Evolutionary conservation across 2,329 filamentous ascomycete genomes (phyloP), one percentile per base, ranked within the genome.

Genomic region (Epichloe typhina): DNA sequence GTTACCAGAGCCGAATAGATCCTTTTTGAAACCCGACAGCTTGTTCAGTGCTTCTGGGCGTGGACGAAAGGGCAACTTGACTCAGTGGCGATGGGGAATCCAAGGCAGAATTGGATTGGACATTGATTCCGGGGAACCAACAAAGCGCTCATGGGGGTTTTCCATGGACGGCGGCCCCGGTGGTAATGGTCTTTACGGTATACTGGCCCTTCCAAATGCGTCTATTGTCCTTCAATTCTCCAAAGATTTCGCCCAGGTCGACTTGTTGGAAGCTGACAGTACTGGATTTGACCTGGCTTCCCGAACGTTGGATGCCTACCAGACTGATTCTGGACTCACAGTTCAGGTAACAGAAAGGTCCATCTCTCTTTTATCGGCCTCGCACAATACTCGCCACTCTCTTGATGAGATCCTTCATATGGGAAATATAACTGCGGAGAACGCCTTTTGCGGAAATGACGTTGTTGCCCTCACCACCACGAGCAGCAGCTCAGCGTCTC

Each of bases 1-100:
- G 13, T 31, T n/a, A 11, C 35, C 39, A 41, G 46, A 51, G 13
- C n/a, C 50, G 49, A 58, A 31, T 31, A 55, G 21, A 70, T 70
- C n/a, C 3, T 44, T 23, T 42, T 35, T 5, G 35, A 62, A 58
- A 47, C 57, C 65, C 31, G 79, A 83, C 57, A 72, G 75, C 23
- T 61, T 89, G 13, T 88, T 86, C 64, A 76, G 78, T 21, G 83
- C 81, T 42, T 82, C 82, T 19, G 82, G 84, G 0, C 78, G 79
- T 56, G 81, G 81, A 0, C 66, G 69, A 1, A 75, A 73, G 33
- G 84, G 84, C 9, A 75, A 76, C 7, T 69, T 91, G 23, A 78
- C 79, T 3, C 84, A 91, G 59, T 72, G 87, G 54, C 77, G 84
- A 54, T 73, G 80, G 63, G 63, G 87, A 4, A 67, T 87, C 31